A percentile compares a stretch with the other conserved stretches of the same genome.
These are phyloP conservation scores for Pseudocercospora cruenta DNA, from an alignment of 2,329 filamentous ascomycete genomes.

Conservation along the genomic window DNA sequence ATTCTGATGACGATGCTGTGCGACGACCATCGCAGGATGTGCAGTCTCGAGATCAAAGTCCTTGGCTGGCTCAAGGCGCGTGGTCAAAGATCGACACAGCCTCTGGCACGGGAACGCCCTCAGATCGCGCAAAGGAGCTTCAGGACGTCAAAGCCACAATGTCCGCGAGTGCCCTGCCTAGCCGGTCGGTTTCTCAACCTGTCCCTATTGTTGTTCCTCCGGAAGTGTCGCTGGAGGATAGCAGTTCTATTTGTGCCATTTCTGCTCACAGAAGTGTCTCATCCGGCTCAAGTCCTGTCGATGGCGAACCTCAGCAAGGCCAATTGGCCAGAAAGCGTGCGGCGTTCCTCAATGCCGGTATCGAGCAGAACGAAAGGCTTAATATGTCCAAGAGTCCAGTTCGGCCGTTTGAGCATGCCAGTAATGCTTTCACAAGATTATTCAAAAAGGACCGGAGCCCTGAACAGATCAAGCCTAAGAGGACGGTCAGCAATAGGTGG, in stretches of 20 bases:
- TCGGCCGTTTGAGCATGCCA: constrained; percentile 44
- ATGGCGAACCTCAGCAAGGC: neutral
- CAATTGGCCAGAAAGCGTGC: constrained; percentile 35
- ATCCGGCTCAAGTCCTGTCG: neutral
- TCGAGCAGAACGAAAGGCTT: constrained; percentile 35
- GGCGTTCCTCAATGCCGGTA: constrained; percentile 33
- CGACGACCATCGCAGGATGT: constrained; percentile 19
- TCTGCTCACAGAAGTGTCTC: neutral
- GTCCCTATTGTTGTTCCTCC: neutral
- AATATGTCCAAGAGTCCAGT: constrained; percentile 40
- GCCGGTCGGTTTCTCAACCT: constrained; percentile 1
- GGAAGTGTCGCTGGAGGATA: neutral
- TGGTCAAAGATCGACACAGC: neutral
- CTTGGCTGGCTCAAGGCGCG: constrained; percentile 1
- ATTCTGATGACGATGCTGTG: constrained; percentile 19
- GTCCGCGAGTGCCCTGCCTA: neutral
- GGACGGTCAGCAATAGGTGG: constrained; percentile 13
- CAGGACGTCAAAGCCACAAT: neutral
- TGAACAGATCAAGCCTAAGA: constrained; percentile 27
- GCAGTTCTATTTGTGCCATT: neutral
- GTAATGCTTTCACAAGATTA: constrained; percentile 42
- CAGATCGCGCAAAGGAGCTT: neutral
- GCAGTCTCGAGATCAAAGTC: constrained; percentile 5
- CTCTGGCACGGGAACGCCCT: neutral
- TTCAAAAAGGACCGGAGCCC: constrained; percentile 37